Base-by-base conservation (phyloP, 2,329 filamentous ascomycete genomes). In the Emericellopsis atlantica region DNA sequence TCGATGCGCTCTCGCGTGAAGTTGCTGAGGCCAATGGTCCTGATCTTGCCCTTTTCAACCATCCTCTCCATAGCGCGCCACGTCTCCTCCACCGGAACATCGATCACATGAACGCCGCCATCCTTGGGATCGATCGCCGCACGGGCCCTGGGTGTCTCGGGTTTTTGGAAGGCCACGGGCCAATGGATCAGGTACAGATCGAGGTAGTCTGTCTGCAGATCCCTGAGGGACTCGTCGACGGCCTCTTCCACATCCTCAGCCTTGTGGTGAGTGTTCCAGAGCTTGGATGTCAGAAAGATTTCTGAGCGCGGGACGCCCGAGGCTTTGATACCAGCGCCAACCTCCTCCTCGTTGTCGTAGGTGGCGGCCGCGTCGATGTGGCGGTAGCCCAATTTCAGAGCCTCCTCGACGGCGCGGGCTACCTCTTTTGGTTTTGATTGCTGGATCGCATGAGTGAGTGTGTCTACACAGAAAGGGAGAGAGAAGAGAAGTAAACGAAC, bases 31-130 rank as follows among this genome's bases (percentile, higher is more conserved):
- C 75, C 75, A 42, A 80, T 77, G 40, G 69, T 65, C 45, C 66
- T 65, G 18, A 68, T 65, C 55, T 76, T 76, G 46, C 71, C 70
- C 33, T 65, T 64, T 33, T 59, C 56, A 7, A 72, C 60, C n/a
- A 79, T 57, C 43, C 64, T 65, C 57, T 81, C 77, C 73, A 81
- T 74, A 36, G 72, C 72, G 33, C 66, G 61, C 74, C 74, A 77
- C 16, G 77, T 81, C 56, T 80, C 68, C 55, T 74, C 61, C 49
- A 69, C 63, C 49, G 52, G 49, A 8, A 57, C 49, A 16, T 57
- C 49, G 9, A 51, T 50, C 36, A 56, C 51, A 23, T 50, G 43
- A n/a, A 70, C 47, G 46, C 68, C 68, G 49, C 65, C 67, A 42
- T 65, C 66, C 32, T 66, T 64, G 3, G 63, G 44, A 15, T 67